Evolutionary conservation across 2,329 filamentous ascomycete species (phyloP).

Genomic region (Sclerotinia spermophila): DNA sequence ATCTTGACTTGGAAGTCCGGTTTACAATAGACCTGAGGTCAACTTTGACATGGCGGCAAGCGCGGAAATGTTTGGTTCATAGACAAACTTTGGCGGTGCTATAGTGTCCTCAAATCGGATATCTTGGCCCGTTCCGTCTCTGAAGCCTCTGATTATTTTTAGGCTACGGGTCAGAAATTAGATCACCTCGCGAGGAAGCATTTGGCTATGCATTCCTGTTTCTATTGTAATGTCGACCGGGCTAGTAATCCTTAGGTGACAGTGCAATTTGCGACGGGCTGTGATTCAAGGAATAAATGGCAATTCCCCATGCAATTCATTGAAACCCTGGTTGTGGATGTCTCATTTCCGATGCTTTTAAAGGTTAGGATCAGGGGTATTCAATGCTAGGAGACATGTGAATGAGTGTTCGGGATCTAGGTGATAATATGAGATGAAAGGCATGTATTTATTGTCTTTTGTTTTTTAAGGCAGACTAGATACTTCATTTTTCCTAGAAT

Average conservation of each 20-base stretch:
- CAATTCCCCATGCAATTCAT: not conserved
- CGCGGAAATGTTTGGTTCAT: not conserved
- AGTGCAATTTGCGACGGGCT: not conserved
- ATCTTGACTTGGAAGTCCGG: not conserved
- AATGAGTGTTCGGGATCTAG: not conserved
- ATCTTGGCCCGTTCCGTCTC: not conserved
- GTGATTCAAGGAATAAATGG: not conserved
- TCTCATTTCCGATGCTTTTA: not conserved
- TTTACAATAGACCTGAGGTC: not conserved
- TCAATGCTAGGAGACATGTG: not conserved
- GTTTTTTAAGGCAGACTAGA: not conserved
- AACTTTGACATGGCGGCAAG: not conserved
- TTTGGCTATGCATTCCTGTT: not conserved
- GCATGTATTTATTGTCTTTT: not conserved
- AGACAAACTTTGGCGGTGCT: not conserved
- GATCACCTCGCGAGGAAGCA: not conserved
- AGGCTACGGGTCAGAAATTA: not conserved
- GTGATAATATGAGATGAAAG: not conserved
- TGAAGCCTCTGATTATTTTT: not conserved
- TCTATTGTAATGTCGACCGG: not conserved
- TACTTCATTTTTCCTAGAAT: not conserved
- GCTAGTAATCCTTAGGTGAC: not conserved
- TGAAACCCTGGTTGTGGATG: not conserved
- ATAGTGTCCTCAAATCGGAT: not conserved
- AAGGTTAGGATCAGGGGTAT: not conserved